Evolutionary conservation across 2,329 filamentous ascomycete genomes (phyloP).

Genomic region (Claviceps africana): DNA sequence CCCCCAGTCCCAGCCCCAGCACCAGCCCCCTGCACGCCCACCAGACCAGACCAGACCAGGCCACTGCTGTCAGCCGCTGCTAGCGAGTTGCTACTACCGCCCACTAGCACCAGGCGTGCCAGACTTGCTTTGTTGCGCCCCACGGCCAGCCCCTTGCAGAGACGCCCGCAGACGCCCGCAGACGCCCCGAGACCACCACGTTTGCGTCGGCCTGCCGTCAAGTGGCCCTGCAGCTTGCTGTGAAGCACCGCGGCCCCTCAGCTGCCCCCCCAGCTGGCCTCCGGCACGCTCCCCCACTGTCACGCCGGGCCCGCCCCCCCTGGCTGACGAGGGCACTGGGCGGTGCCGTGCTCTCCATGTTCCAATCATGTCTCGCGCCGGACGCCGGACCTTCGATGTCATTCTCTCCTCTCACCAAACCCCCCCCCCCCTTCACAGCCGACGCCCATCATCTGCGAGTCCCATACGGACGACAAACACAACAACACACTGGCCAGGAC

Average conservation of each 20-base stretch:
- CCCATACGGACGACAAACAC: conserved; percentile 5
- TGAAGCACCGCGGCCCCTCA: too few relatives aligned
- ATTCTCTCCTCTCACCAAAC: conserved; percentile 3
- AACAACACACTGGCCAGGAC: conserved; percentile 1
- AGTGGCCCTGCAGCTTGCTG: not conserved
- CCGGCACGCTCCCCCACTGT: too few relatives aligned
- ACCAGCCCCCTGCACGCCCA: too few relatives aligned
- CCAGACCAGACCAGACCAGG: too few relatives aligned
- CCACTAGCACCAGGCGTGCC: too few relatives aligned
- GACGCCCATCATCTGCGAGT: not conserved
- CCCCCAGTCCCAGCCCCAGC: too few relatives aligned
- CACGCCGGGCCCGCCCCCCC: not conserved
- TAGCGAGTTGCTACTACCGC: too few relatives aligned
- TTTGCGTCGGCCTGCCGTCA: not conserved
- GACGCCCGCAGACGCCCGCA: not conserved
- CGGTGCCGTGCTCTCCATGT: too few relatives aligned
- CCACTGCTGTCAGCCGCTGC: too few relatives aligned
- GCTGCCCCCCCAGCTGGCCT: too few relatives aligned
- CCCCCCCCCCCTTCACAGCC: not conserved
- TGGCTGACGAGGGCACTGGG: too few relatives aligned
- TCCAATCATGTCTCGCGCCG: not conserved
- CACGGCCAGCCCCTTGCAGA: not conserved
- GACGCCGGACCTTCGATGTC: not conserved
- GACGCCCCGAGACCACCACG: not conserved
- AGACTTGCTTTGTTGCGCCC: too few relatives aligned